These are phyloP conservation scores for Pleurotus citrinopileatus DNA, from an alignment of 768 basidiomycete genomes.

Conservation along the genomic window DNA sequence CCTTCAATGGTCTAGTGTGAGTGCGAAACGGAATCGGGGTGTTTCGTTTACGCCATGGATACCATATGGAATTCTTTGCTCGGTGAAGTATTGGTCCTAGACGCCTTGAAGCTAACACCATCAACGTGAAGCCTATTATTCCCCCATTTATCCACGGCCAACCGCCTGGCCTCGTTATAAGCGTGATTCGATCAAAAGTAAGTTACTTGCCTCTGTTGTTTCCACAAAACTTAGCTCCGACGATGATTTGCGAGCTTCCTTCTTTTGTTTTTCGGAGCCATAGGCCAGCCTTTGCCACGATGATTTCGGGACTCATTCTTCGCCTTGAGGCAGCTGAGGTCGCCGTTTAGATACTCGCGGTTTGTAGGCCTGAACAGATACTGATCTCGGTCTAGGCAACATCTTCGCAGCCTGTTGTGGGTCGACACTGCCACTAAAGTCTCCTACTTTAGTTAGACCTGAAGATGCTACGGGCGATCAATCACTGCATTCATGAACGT, in stretches of 20 bases:
- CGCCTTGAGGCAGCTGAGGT: background rate
- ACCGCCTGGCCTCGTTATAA: too few relatives aligned
- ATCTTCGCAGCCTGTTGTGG: background rate
- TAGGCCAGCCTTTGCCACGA: background rate
- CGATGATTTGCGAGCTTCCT: too few relatives aligned
- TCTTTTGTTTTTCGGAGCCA: too few relatives aligned
- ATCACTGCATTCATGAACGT: background rate
- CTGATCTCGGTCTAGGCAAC: background rate
- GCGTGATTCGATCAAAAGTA: too few relatives aligned
- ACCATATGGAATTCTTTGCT: too few relatives aligned
- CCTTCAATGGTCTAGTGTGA: background rate
- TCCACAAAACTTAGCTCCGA: too few relatives aligned
- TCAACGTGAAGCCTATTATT: too few relatives aligned
- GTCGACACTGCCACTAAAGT: background rate
- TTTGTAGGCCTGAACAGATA: background rate
- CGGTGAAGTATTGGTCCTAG: too few relatives aligned
- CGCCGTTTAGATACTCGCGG: background rate
- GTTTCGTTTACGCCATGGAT: too few relatives aligned
- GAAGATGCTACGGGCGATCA: background rate
- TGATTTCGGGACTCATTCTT: background rate
- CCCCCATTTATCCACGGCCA: too few relatives aligned
- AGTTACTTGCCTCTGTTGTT: too few relatives aligned
- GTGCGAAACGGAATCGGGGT: background rate
- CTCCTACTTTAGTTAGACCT: constrained; percentile 5
- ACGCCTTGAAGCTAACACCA: too few relatives aligned